Evolutionary conservation across 176 grass and related monocot genomes (phyloP).

Genomic region (Tuctoria greenei): DNA sequence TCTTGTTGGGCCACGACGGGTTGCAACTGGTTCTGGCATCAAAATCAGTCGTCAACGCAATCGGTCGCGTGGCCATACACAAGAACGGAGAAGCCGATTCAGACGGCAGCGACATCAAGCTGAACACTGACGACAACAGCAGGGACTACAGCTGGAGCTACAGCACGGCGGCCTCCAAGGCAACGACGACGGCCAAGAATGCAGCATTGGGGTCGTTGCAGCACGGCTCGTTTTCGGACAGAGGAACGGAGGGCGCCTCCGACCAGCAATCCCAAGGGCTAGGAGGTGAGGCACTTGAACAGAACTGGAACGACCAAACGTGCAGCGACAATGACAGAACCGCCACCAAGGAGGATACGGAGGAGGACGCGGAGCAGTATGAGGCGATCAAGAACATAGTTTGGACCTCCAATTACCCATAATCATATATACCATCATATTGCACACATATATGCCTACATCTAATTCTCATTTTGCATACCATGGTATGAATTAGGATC

Average conservation of each 20-base stretch:
- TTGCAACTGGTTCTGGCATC: conserved; percentile 2
- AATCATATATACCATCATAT: too few relatives aligned
- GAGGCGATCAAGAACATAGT: conserved; percentile 73
- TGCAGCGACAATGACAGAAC: neutral
- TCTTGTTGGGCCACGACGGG: conserved; percentile 34
- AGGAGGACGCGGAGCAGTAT: conserved; percentile 69
- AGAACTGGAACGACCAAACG: conserved; percentile 34
- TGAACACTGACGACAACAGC: conserved; percentile 67
- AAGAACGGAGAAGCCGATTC: conserved; percentile 20
- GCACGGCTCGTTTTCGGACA: conserved; percentile 22
- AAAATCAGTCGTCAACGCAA: neutral
- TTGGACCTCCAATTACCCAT: too few relatives aligned
- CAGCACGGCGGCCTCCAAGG: conserved; percentile 25
- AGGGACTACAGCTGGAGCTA: conserved; percentile 58
- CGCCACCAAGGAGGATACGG: conserved; percentile 28
- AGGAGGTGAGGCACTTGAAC: neutral
- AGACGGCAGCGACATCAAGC: conserved; percentile 80
- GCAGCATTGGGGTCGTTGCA: neutral
- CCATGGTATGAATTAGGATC: too few relatives aligned
- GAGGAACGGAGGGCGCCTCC: conserved; percentile 1
- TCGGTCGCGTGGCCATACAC: neutral
- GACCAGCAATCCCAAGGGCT: neutral
- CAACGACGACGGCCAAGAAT: conserved; percentile 16
- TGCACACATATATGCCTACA: too few relatives aligned
- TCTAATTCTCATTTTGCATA: too few relatives aligned